Conservation (phyloP, 805 yeast genomes). For the Metschnikowia colocasiae region DNA sequence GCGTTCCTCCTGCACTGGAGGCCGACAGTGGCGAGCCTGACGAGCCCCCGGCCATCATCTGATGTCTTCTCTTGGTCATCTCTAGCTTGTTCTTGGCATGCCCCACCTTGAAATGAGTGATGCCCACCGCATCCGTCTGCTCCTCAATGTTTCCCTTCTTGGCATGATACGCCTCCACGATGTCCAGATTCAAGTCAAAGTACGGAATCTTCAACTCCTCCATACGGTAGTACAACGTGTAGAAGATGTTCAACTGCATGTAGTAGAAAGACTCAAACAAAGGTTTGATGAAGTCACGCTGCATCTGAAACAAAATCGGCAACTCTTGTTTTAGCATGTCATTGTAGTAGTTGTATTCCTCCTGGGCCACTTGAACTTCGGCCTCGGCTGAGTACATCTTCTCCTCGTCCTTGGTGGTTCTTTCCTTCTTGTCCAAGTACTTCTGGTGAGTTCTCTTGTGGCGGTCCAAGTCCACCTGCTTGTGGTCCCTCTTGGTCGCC, state of each 20-base stretch:
- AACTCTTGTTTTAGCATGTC: constrained; percentile 89
- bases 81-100: constrained; percentile 84
- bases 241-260: constrained; percentile 97
- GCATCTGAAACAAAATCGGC: constrained; percentile 82
- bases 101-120: constrained; percentile 86
- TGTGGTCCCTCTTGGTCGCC: constrained; percentile 94
- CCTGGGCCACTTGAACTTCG: constrained; percentile 84
- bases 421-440: constrained; percentile 77
- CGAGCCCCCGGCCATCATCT: constrained; percentile 34
- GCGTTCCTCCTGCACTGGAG: constrained; percentile 22
- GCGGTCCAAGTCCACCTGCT: constrained; percentile 90
- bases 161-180: constrained; percentile 68
- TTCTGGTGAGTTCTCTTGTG: constrained; percentile 66
- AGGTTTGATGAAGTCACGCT: constrained; percentile 90
- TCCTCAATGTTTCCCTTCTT: constrained; percentile 93
- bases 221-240: constrained; percentile 85
- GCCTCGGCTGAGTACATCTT: constrained; percentile 84
- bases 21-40: constrained; percentile 21
- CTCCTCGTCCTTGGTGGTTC: constrained; percentile 87
- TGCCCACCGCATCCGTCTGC: constrained; percentile 80
- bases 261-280: constrained; percentile 90
- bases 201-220: constrained; percentile 97
- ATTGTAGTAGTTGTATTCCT: constrained; percentile 93
- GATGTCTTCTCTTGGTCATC: constrained; percentile 73
- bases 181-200: constrained; percentile 82